phyloP scores from a whole-genome alignment of 768 basidiomycete genomes.

The Cantharellus cinnabarinus region DNA sequence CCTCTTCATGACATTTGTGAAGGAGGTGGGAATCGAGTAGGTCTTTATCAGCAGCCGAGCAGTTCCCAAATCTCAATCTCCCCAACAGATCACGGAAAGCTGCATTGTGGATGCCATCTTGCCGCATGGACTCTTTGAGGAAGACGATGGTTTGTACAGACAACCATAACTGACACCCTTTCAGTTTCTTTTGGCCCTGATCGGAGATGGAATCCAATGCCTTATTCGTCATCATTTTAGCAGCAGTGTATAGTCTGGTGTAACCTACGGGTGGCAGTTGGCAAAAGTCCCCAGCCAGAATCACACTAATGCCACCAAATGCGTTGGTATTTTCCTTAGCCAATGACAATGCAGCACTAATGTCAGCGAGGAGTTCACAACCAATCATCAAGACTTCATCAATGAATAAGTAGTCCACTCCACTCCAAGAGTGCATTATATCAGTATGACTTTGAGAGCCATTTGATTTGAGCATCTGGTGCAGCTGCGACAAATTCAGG shows the following conservation, averaged over 20 bases:
- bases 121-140: not conserved
- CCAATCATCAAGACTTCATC: conserved; percentile 6
- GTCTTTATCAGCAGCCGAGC: not conserved
- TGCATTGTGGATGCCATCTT: not conserved
- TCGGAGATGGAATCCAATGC: not conserved
- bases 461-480: not conserved
- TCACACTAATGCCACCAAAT: conserved; percentile 6
- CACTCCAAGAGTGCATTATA: conserved; percentile 1
- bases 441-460: not conserved
- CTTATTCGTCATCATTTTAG: not conserved
- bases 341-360: not conserved
- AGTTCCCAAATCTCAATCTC: not conserved
- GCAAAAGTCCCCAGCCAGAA: conserved; percentile 3
- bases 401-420: conserved; percentile 7
- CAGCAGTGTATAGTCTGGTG: not conserved
- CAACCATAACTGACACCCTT: not conserved
- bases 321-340: conserved; percentile 1
- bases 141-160: not conserved
- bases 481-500: not conserved
- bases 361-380: conserved; percentile 1
- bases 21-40: not conserved
- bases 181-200: not conserved
- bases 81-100: not conserved
- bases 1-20: not conserved
- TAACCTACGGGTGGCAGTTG: conserved; percentile 3